These are phyloP conservation scores for Trichoderma sp. DNA, from an alignment of 2,329 filamentous ascomycete species.

Conservation along the genomic window DNA sequence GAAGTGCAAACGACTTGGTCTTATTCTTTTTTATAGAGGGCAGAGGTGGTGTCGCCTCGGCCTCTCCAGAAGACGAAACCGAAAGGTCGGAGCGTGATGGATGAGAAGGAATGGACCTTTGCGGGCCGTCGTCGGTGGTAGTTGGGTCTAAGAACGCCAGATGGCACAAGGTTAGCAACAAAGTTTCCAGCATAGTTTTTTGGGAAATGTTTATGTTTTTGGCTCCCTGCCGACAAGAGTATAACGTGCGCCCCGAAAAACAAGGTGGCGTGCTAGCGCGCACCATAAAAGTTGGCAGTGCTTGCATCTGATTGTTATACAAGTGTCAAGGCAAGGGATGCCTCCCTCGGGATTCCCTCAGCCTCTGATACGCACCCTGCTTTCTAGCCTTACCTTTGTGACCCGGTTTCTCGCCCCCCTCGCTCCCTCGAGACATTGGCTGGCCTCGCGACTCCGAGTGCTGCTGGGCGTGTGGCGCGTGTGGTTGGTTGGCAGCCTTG, in stretches of 20 bases:
- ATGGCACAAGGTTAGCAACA: constrained; percentile 11
- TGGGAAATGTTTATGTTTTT: background rate
- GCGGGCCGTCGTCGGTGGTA: constrained; percentile 32
- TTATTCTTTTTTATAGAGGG: constrained; percentile 47
- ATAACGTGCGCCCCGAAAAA: background rate
- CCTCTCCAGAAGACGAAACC: constrained; percentile 47
- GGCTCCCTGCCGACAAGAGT: background rate
- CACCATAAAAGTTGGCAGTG: background rate
- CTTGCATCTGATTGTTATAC: background rate
- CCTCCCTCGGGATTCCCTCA: constrained; percentile 38
- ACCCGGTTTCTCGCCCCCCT: constrained; percentile 31
- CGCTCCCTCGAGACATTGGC: constrained; percentile 37
- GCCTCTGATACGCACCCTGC: constrained; percentile 27
- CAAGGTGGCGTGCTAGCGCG: constrained; percentile 1
- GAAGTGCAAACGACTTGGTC: constrained; percentile 52
- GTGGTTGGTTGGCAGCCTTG: constrained; percentile 39
- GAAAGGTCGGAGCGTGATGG: constrained; percentile 53
- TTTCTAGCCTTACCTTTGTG: constrained; percentile 33
- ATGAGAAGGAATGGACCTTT: constrained; percentile 40
- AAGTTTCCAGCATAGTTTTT: background rate
- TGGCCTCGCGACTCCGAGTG: constrained; percentile 38
- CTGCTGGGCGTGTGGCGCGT: constrained; percentile 29
- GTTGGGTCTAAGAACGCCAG: constrained; percentile 25
- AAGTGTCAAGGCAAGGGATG: constrained; percentile 28
- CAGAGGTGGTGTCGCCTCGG: constrained; percentile 38